Evolutionary conservation across 371 early-diverging fungal species (phyloP), one percentile per base, ranked within the genome.

Genomic region (Mucor ambiguus): DNA sequence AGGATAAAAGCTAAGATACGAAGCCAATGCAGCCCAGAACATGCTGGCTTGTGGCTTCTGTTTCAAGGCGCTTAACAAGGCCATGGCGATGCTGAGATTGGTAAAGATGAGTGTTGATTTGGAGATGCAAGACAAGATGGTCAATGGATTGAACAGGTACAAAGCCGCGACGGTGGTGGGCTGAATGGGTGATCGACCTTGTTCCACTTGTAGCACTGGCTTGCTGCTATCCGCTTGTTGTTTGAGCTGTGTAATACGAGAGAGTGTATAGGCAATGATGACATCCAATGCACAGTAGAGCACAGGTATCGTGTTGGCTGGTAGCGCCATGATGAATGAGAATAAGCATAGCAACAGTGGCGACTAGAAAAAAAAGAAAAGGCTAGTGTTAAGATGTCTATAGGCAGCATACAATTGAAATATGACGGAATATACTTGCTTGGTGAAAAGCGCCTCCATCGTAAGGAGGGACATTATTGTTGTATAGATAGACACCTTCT

Each of bases 391-490:
- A 56, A 30, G 0, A 20, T 33, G 33, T 32, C 4, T 20, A 12
- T 20, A 9, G 8, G 26, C 24, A 5, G 12, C n/a, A n/a, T 1
- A 1, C 43, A 43, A 22, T 20, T 46, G 22, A 7, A 46, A 11
- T n/a, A n/a, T 26, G 14, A 24, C 10, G 9, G 9, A 35, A 12
- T 2, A 11, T 38, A 4, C 35, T 11, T 73, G 93, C 94, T 80
- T 95, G 96, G 75, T 95, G 94, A 69, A 89, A 93, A 16, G 91
- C 80, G 37, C 92, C 94, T 18, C 95, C 95, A 72, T 94, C 94
- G 75, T 95, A 97, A 11, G 96, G 95, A 30, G 93, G 86, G 0
- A 96, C 84, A 43, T 86, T 89, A 65, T 88, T 84, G 20, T 84
- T 71, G 63, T 87, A 92, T 38, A 96, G 81, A 74, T 84, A 91